These are phyloP conservation scores for Fusarium papillatum DNA, from an alignment of 2,329 filamentous ascomycete species.

Conservation along the genomic window DNA sequence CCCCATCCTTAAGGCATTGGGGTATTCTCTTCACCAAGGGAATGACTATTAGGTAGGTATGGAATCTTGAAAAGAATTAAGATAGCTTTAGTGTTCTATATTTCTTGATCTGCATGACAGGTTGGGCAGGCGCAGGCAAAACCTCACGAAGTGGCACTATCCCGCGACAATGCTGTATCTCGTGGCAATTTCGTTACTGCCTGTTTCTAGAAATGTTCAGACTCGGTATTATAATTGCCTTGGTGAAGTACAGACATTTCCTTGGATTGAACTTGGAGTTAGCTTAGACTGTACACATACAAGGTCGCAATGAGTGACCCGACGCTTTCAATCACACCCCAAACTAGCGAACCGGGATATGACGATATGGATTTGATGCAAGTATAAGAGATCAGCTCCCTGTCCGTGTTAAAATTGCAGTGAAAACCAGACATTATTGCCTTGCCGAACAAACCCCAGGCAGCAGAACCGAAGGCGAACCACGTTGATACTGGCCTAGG, in stretches of 20 bases:
- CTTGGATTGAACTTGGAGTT: not conserved
- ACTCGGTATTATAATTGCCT: not conserved
- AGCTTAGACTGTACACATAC: not conserved
- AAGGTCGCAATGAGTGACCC: not conserved
- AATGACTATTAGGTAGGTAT: too few relatives aligned
- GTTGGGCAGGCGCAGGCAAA: not conserved
- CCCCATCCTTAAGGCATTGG: accelerated
- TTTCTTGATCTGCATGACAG: not conserved
- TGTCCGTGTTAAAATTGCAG: not conserved
- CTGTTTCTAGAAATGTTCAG: not conserved
- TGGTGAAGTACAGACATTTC: accelerated
- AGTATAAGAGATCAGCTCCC: not conserved
- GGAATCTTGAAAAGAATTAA: too few relatives aligned
- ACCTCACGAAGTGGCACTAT: too few relatives aligned
- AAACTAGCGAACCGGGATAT: not conserved
- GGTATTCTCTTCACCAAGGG: accelerated
- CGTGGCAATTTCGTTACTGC: not conserved
- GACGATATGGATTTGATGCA: accelerated
- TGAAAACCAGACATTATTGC: too few relatives aligned
- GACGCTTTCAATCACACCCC: not conserved
- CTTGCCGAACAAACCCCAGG: too few relatives aligned
- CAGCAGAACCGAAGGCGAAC: not conserved
- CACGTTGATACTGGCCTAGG: not conserved
- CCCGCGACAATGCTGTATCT: too few relatives aligned
- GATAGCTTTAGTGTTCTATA: not conserved